phyloP scores from a whole-genome alignment of 345 rosid genomes.

The Linum trigynum region DNA sequence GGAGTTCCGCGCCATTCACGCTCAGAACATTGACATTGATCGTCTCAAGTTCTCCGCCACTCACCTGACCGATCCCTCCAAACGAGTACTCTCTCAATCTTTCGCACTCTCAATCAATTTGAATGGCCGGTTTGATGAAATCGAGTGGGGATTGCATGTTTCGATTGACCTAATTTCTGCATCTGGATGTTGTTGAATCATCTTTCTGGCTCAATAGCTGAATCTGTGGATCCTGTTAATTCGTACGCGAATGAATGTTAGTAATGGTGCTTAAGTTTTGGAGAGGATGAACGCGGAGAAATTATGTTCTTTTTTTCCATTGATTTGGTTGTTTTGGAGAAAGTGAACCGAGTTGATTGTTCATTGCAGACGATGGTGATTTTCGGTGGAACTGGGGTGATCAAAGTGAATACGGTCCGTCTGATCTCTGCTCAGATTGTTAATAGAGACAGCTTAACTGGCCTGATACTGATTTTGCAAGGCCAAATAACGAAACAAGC shows the following conservation, averaged over 20 bases:
- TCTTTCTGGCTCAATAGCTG: neutral
- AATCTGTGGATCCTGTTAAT: neutral
- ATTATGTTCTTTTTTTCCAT: neutral
- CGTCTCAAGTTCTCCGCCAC: conserved; percentile 50
- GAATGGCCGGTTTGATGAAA: conserved; percentile 12
- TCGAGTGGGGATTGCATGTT: neutral
- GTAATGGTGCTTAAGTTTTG: neutral
- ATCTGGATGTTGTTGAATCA: neutral
- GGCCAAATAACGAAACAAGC: conserved; percentile 70
- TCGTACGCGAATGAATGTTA: neutral
- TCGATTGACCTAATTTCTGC: neutral
- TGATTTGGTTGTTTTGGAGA: neutral
- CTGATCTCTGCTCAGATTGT: conserved; percentile 46
- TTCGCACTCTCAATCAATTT: conserved; percentile 10
- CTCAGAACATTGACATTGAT: conserved; percentile 47
- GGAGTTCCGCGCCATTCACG: conserved; percentile 49
- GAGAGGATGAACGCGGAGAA: neutral
- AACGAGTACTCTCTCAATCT: conserved; percentile 35
- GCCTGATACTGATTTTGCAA: conserved; percentile 67
- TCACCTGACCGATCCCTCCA: conserved; percentile 45
- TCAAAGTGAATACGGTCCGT: conserved; percentile 61
- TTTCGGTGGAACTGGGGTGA: conserved; percentile 50
- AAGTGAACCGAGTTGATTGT: neutral
- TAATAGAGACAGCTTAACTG: conserved; percentile 46
- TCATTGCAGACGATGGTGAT: conserved; percentile 53